Evolutionary conservation across 768 basidiomycete species (phyloP), one percentile per base, ranked within the genome.

Genomic region (Podaxis sp.): DNA sequence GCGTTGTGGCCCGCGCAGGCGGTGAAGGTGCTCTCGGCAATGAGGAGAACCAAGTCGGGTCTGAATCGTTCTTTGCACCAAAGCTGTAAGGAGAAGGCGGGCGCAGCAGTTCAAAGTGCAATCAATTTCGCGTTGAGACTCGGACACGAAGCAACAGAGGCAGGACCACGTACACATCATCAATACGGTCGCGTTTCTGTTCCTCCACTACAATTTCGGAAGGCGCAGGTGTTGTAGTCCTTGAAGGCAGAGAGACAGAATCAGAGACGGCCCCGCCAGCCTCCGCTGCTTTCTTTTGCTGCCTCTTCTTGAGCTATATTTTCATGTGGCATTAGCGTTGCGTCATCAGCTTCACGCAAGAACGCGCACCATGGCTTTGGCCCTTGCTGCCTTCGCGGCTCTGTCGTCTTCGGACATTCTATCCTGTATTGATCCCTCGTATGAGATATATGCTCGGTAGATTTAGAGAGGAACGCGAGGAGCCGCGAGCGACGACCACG

Each of bases 311-410:
- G 72, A 93, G 82, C 91, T 93, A 59, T 38, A 57, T 28, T 39
- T 40, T 24, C 28, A 53, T 33, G 48, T 57, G 36, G 4, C 58
- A 40, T 52, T 46, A 19, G 19, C 44, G 44, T 46, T 33, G 28
- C 33, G 46, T 36, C 12, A 38, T 19, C 11, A 8, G 11, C 15
- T 33, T 51, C 33, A 26, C 48, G 55, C 22, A 61, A 62, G 42
- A 49, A 65, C 33, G 6, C 82, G 63, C 72, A 93, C 93, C 85
- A 95, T 70, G 54, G 90, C 92, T 74, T 90, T 92, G 60, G 90
- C 93, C 65, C 93, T 85, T 2, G 93, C 93, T 60, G 92, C 85
- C 75, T 90, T 93, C 15, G 85, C 86, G 58, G 90, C 90, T 64
- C 92, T 85, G 65, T 94, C 93, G 63, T 87, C 86, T 68, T 92